Base-by-base conservation (phyloP, 148 eudicot species). In the Persicaria maculosa region DNA sequence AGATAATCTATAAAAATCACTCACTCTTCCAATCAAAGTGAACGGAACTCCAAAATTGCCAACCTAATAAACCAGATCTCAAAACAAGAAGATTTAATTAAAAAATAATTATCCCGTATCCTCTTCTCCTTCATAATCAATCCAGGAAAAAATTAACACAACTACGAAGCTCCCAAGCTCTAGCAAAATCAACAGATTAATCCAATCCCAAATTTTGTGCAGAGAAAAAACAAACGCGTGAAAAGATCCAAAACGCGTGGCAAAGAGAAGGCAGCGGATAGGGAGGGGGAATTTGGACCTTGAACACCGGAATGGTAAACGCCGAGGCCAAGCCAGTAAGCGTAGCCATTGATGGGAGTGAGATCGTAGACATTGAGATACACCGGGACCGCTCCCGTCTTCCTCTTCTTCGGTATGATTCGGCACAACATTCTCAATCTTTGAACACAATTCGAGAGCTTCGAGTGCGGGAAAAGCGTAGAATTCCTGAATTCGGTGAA, bases 251-350 rank as follows among this genome's bases (percentile, higher is more conserved):
- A 68, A 9, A 0, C 44, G n/a, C 40, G 7, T 40, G 1, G 2
- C 44, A 25, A 22, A 64, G 43, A 3, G 43, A 7, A 22, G 20
- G 6, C 40, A 20, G 20, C 40, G 44, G 36, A 20, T 0, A 20
- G 20, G 17, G 43, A 22, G 50, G 46, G 53, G 8, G 19, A 71
- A 7, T 7, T 71, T 4, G 16, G 6, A 91, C 97, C 97, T 92
- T 92, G 92, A 48, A 92, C 89, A 52, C 97, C 97, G 75, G 97
- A 92, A 77, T 92, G 97, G 47, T 89, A 92, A 47, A 92, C 86
- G 15, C 97, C 97, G 71, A 92, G 97, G 67, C 97, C 97, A 65
- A 92, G 73, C 96, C 96, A 91, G 70, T 91, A 91, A 71, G 93
- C 91, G 64, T 91, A 91, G 31, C 91, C 93, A 80, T 92, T 92